phyloP scores from a whole-genome alignment of 73 alveolate genomes.

The Stentor coeruleus region DNA sequence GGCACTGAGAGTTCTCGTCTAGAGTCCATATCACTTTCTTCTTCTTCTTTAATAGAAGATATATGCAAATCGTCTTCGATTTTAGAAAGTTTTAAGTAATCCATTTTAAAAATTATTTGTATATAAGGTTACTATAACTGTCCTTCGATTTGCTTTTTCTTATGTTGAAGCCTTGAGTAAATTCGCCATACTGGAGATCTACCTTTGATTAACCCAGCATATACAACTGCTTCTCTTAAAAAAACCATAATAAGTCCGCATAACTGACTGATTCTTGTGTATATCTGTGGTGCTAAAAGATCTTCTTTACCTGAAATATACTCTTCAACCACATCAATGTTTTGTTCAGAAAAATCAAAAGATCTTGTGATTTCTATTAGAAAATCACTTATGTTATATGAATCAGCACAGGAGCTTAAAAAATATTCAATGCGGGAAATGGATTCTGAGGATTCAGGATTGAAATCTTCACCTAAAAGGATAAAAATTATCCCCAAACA shows the following conservation, averaged over 20 bases:
- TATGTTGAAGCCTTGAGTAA: neutral
- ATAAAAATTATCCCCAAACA: too few species aligned
- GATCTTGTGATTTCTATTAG: neutral
- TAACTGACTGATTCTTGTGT: neutral
- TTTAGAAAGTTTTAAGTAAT: neutral
- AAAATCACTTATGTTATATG: neutral
- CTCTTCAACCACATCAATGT: neutral
- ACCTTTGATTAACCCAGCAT: neutral
- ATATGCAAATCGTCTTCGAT: neutral
- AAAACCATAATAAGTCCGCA: neutral
- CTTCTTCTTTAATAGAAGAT: neutral
- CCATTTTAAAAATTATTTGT: too few species aligned
- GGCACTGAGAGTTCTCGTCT: neutral
- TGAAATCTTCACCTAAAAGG: too few species aligned
- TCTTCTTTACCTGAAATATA: neutral
- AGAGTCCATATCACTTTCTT: neutral
- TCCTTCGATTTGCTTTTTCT: too few species aligned
- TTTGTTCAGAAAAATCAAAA: constrained; percentile 1
- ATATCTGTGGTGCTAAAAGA: neutral
- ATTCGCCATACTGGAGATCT: neutral
- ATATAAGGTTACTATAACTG: too few species aligned
- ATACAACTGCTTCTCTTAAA: neutral
- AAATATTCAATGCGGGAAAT: too few species aligned
- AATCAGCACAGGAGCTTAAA: too few species aligned
- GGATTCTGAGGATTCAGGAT: too few species aligned